Evolutionary conservation across 1,284 basidiomycete species (phyloP).

Genomic region (Coriolopsis trogii): DNA sequence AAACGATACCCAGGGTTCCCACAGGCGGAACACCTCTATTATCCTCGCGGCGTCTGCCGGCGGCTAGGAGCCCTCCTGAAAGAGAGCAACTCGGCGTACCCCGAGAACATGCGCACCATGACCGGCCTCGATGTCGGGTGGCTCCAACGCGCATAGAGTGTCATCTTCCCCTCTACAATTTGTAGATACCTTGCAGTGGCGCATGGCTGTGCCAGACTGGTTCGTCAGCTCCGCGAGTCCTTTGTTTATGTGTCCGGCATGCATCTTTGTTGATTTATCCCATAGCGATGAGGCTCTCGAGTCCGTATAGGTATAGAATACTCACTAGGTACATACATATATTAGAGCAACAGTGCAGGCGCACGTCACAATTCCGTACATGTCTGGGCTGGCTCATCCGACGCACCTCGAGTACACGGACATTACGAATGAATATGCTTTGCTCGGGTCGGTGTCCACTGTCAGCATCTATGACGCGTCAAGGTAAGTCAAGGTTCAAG

Average conservation of each 20-base stretch:
- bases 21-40: constrained; percentile 80
- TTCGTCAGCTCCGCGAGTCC: background rate
- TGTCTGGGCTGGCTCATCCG: no score
- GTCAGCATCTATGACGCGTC: no score
- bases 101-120: constrained; percentile 72
- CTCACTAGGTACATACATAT: constrained; percentile 10
- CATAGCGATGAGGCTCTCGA: background rate
- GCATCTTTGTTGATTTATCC: no score
- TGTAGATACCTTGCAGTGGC: background rate
- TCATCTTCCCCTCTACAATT: constrained; percentile 9
- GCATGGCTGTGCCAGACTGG: background rate
- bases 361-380: no score
- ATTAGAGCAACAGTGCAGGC: constrained; percentile 19
- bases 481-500: no score
- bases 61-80: constrained; percentile 65
- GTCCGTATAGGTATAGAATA: no score
- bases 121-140: constrained; percentile 81
- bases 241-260: constrained; percentile 2
- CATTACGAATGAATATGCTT: no score
- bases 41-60: constrained; percentile 73
- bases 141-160: constrained; percentile 45
- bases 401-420: no score
- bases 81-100: constrained; percentile 77
- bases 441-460: no score
- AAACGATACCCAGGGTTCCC: constrained; percentile 77